These are phyloP conservation scores for Saitozyma sp. DNA, from an alignment of 768 basidiomycete genomes.

Conservation along the genomic window DNA sequence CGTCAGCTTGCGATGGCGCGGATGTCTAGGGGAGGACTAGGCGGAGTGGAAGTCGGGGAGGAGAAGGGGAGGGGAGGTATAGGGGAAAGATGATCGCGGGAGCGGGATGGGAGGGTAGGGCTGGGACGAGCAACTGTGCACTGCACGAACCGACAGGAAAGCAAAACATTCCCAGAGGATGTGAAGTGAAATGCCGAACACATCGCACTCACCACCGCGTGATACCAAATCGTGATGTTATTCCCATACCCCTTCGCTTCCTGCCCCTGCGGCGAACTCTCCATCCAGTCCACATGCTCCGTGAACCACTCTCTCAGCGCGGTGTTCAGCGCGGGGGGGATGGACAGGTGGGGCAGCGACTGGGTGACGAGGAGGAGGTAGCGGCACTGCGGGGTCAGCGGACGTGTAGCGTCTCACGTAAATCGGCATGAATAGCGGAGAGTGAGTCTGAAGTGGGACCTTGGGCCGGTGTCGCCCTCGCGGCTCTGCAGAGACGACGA, in stretches of 20 bases:
- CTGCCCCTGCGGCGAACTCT: slow-evolving; percentile 5
- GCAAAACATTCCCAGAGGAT: neutral
- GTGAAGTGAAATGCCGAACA: neutral
- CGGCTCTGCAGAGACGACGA: too few species aligned
- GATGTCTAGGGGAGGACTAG: neutral
- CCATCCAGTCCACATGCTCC: slow-evolving; percentile 17
- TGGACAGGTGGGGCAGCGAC: slow-evolving; percentile 1
- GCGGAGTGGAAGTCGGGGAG: neutral
- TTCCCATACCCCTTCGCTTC: slow-evolving; percentile 7
- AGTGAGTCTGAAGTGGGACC: too few species aligned
- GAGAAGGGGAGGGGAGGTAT: neutral
- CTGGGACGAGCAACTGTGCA: too few species aligned
- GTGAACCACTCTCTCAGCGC: slow-evolving; percentile 14
- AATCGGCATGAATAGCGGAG: too few species aligned
- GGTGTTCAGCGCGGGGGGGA: neutral
- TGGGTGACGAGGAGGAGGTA: slow-evolving; percentile 23
- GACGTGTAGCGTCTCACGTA: too few species aligned
- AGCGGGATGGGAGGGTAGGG: too few species aligned
- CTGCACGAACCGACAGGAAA: too few species aligned
- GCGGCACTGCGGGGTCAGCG: slow-evolving; percentile 17
- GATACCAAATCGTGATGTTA: slow-evolving; percentile 28
- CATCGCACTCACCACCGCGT: slow-evolving; percentile 12
- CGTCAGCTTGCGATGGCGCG: neutral
- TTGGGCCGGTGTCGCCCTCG: too few species aligned
- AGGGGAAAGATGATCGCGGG: neutral